Percentiles rank a stretch among this genome's conserved stretches.
Conservation (phyloP, 192 early-diverging fungal genomes). For the Backusella parvicylindrica region DNA sequence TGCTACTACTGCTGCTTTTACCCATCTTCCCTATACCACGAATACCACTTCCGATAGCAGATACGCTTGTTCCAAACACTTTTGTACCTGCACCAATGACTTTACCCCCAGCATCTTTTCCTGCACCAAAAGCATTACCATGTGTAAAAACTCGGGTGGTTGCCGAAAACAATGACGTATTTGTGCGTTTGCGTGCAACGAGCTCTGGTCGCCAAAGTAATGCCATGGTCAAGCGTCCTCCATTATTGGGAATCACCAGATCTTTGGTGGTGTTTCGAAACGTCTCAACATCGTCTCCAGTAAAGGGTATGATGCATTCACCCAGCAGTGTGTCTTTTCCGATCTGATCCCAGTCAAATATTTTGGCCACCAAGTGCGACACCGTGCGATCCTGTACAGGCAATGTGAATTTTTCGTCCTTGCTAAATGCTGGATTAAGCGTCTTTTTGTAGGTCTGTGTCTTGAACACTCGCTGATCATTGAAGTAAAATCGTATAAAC, state of each 20-base stretch:
- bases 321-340: slow-evolving; percentile 59
- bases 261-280: slow-evolving; percentile 16
- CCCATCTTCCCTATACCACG: slow-evolving; percentile 17
- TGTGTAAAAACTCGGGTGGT: slow-evolving; percentile 47
- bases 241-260: background rate
- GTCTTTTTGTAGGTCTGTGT: slow-evolving; percentile 70
- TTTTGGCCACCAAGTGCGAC: slow-evolving; percentile 57
- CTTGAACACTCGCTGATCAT: slow-evolving; percentile 65
- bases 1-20: slow-evolving; percentile 24
- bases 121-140: slow-evolving; percentile 53
- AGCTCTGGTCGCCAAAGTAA: slow-evolving; percentile 57
- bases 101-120: slow-evolving; percentile 42
- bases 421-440: slow-evolving; percentile 61
- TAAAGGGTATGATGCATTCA: slow-evolving; percentile 45
- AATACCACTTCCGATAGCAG: slow-evolving; percentile 18
- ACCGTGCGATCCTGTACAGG: slow-evolving; percentile 52
- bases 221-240: slow-evolving; percentile 32
- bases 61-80: slow-evolving; percentile 12
- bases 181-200: slow-evolving; percentile 28
- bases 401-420: slow-evolving; percentile 59
- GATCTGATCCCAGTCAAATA: slow-evolving; percentile 81
- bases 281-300: slow-evolving; percentile 17
- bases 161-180: slow-evolving; percentile 20
- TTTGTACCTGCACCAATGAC: slow-evolving; percentile 42
- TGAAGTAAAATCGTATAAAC: slow-evolving; percentile 60